These are phyloP conservation scores for Chrysochromulina tobinii DNA, from an alignment of 78 protist genomes.

Conservation along the genomic window DNA sequence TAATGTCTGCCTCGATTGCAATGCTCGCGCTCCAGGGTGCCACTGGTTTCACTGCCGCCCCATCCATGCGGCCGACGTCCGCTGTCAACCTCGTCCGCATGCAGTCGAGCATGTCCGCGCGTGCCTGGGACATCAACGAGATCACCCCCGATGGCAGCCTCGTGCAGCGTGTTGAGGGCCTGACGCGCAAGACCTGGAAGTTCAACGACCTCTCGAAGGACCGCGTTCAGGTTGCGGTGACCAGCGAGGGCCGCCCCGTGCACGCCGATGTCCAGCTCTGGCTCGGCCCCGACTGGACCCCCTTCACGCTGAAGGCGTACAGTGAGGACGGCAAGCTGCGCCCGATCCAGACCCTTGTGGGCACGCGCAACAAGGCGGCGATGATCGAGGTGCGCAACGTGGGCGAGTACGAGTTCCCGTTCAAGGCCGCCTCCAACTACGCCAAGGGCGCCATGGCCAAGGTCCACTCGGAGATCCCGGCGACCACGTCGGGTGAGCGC, in stretches of 20 bases:
- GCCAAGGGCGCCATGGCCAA: not conserved
- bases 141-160: no score
- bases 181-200: not conserved
- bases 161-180: not conserved
- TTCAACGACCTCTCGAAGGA: not conserved
- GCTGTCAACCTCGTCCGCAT: no score
- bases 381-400: not conserved
- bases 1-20: no score
- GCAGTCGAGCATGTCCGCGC: no score
- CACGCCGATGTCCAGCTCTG: not conserved
- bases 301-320: not conserved
- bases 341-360: not conserved
- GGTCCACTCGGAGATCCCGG: not conserved
- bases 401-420: not conserved
- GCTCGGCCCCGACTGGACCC: constrained; percentile 1
- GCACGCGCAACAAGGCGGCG: not conserved
- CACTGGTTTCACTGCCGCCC: no score
- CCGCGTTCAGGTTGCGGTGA: not conserved
- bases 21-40: no score
- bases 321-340: not conserved
- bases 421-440: not conserved
- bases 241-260: not conserved
- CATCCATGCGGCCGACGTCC: no score
- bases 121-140: no score
- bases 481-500: not conserved